Evolutionary conservation across 2,329 filamentous ascomycete species (phyloP).

Genomic region (Thermomyces lanuginosus): DNA sequence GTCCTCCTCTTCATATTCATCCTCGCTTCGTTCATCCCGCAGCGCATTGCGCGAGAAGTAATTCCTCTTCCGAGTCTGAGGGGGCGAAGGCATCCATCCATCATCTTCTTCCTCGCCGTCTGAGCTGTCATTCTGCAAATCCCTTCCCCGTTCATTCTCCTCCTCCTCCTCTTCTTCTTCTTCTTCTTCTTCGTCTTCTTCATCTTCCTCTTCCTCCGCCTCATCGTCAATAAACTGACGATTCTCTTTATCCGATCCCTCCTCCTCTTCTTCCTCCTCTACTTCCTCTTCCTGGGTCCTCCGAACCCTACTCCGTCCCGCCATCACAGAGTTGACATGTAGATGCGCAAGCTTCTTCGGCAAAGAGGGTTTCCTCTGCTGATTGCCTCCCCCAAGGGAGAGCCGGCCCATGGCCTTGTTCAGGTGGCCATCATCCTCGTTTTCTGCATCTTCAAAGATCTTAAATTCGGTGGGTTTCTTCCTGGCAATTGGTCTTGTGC

Average conservation of each 20-base stretch:
- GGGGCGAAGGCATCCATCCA: no score
- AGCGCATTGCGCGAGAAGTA: conserved; percentile 11
- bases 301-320: no score
- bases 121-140: conserved; percentile 9
- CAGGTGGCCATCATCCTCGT: conserved; percentile 3
- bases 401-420: no score
- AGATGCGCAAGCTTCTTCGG: conserved; percentile 5
- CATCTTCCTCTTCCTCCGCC: conserved; percentile 6
- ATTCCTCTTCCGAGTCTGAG: conserved; percentile 7
- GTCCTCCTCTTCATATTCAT: conserved; percentile 15
- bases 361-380: conserved; percentile 1
- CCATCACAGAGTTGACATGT: no score
- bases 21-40: conserved; percentile 9
- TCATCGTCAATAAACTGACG: conserved; percentile 7
- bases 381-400: no score
- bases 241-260: conserved; percentile 8
- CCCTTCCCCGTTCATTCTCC: conserved; percentile 1
- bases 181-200: conserved; percentile 13
- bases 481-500: conserved; percentile 3
- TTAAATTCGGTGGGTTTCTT: conserved; percentile 3
- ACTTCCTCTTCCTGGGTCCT: no score
- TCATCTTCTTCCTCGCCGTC: conserved; percentile 3
- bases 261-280: conserved; percentile 10
- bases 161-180: conserved; percentile 12
- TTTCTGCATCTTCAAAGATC: conserved; percentile 7